Evolutionary conservation across 176 grass and related monocot genomes (phyloP).

Genomic region (Rhynchospora tenuis): DNA sequence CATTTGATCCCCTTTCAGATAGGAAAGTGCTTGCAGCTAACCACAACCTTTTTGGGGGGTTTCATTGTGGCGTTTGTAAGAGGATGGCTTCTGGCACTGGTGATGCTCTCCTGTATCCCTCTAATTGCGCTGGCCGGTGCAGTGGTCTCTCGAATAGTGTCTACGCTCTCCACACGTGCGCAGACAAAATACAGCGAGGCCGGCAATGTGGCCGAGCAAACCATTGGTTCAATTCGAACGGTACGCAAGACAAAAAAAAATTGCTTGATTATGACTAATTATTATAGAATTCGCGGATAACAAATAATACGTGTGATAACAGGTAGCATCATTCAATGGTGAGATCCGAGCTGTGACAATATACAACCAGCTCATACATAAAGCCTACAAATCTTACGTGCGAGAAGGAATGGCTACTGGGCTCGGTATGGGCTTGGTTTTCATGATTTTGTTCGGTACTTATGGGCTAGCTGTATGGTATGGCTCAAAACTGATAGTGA

Average conservation of each 20-base stretch:
- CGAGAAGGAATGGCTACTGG: constrained; percentile 47
- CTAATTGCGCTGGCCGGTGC: constrained; percentile 32
- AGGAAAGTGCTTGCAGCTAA: constrained; percentile 59
- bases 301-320: constrained; percentile 19
- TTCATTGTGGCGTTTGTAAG: constrained; percentile 67
- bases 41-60: constrained; percentile 66
- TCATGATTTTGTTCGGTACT: constrained; percentile 53
- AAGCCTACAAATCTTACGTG: constrained; percentile 44
- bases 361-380: constrained; percentile 58
- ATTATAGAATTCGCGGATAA: not conserved
- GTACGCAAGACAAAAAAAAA: constrained; percentile 22
- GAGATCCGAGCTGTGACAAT: constrained; percentile 50
- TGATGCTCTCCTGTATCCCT: constrained; percentile 71
- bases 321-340: constrained; percentile 76
- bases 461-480: constrained; percentile 80
- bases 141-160: constrained; percentile 35
- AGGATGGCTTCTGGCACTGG: constrained; percentile 85
- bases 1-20: constrained; percentile 34
- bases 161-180: constrained; percentile 42
- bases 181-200: constrained; percentile 65
- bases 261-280: not conserved
- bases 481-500: constrained; percentile 54
- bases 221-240: constrained; percentile 65
- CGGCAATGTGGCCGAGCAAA: constrained; percentile 65
- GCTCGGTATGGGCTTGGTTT: constrained; percentile 44